These are phyloP conservation scores for Secale cereale DNA, from an alignment of 176 grass and related monocot genomes.

Conservation along the genomic window DNA sequence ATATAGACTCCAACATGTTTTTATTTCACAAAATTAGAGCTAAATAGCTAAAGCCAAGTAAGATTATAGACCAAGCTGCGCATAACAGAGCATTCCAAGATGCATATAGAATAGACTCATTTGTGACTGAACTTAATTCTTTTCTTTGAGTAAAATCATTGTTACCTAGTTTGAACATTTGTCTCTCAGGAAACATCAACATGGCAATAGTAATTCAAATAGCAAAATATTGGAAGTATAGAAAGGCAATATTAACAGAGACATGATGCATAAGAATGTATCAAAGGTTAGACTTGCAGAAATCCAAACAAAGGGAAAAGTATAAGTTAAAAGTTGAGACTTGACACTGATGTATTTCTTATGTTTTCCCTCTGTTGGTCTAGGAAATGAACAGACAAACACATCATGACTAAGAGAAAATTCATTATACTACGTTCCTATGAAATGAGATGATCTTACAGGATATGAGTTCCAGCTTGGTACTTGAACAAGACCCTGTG, in stretches of 20 bases:
- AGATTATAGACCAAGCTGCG: neutral
- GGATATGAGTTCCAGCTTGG: conserved; percentile 85
- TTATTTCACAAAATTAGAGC: no score
- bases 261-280: neutral
- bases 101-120: conserved; percentile 13
- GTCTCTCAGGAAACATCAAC: neutral
- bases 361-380: neutral
- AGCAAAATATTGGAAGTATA: neutral
- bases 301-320: conserved; percentile 6
- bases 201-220: neutral
- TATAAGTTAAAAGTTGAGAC: neutral
- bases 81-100: neutral
- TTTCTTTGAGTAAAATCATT: neutral
- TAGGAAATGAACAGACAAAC: conserved; percentile 1
- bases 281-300: conserved; percentile 13
- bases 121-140: neutral
- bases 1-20: neutral
- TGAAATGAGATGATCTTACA: conserved; percentile 52
- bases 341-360: neutral
- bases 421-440: neutral
- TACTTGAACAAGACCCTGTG: conserved; percentile 89
- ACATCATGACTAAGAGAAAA: neutral
- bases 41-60: neutral
- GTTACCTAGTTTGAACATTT: neutral
- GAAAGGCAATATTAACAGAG: neutral